A percentile compares a stretch with the other conserved stretches of the same genome.
phyloP scores from a whole-genome alignment of 169 alveolate genomes.

The Eimeria sp. region DNA sequence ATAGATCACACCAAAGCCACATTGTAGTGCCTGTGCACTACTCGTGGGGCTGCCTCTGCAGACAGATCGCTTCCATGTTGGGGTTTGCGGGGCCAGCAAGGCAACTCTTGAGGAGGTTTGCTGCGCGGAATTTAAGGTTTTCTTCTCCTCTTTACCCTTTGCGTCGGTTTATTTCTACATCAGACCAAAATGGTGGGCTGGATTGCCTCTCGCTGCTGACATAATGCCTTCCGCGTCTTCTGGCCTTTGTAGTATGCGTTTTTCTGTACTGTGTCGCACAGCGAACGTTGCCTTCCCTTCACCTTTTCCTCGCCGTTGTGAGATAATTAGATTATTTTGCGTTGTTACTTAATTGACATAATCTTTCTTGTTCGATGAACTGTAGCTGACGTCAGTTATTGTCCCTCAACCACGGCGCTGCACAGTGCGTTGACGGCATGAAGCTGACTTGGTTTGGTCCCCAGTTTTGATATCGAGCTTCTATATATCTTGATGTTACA shows the following conservation, averaged over 20 bases:
- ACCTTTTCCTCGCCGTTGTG: background rate
- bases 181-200: constrained; percentile 46
- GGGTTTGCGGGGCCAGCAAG: constrained; percentile 59
- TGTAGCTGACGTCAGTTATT: background rate
- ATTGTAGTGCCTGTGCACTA: too few species aligned
- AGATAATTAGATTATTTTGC: background rate
- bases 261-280: background rate
- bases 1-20: too few species aligned
- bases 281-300: background rate
- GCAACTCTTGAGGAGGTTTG: background rate
- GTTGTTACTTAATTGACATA: background rate
- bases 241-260: background rate
- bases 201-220: background rate
- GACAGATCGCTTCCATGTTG: constrained; percentile 8
- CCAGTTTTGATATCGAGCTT: background rate
- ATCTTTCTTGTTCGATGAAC: background rate
- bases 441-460: background rate
- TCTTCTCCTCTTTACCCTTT: constrained; percentile 5
- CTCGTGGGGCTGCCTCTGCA: constrained; percentile 55
- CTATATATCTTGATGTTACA: background rate
- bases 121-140: background rate
- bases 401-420: background rate
- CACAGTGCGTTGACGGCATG: background rate
- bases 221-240: constrained; percentile 14
- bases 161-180: constrained; percentile 30